Base-by-base conservation (phyloP, 2,329 filamentous ascomycete genomes). In the Tolypocladium album region DNA sequence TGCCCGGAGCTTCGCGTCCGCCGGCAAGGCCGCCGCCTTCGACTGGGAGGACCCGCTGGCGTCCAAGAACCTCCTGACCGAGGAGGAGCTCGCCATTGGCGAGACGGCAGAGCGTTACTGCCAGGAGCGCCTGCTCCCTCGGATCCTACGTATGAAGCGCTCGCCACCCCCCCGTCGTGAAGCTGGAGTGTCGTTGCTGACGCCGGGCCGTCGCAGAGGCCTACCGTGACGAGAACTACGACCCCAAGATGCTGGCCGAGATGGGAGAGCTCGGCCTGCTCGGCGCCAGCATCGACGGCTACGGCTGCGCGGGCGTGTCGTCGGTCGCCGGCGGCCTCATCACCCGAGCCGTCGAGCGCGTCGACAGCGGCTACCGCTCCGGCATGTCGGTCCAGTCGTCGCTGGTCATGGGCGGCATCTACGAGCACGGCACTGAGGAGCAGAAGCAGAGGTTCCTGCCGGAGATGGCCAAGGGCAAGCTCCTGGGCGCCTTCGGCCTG, bases 301-400 rank as follows among this genome's bases (percentile, higher is more conserved):
- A 96, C 69, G 92, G 86, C 38, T 96, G 92, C 72, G 92, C 92
- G 5, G 92, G 92, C 59, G 89, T 90, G 34, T 93, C 89, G 64
- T 92, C 88, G 59, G 90, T 96, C 55, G 92, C 92, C 11, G 88
- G 88, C n/a, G 92, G 91, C 27, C 78, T 96, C 64, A 96, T 96
- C 73, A 95, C 90, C 24, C 85, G 91, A 70, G 92, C 92, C 64
- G 90, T 96, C 22, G 92, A 96, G 75, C 84, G 91, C 60, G 90
- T 96, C 36, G 92, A 96, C 71, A 94, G 90, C 62, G 92, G 92
- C 56, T 96, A 96, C 75, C 85, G 92, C 61, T 95, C 90, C 56
- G 92, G 89, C 64, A 95, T 96, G 88, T 95, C 90, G 8, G 92
- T 96, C 24, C 92, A 96, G 73, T 93, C 89, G 62, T 94, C 92